phyloP scores from a whole-genome alignment of 257 asterid genomes.

The Solanum clarkiae region DNA sequence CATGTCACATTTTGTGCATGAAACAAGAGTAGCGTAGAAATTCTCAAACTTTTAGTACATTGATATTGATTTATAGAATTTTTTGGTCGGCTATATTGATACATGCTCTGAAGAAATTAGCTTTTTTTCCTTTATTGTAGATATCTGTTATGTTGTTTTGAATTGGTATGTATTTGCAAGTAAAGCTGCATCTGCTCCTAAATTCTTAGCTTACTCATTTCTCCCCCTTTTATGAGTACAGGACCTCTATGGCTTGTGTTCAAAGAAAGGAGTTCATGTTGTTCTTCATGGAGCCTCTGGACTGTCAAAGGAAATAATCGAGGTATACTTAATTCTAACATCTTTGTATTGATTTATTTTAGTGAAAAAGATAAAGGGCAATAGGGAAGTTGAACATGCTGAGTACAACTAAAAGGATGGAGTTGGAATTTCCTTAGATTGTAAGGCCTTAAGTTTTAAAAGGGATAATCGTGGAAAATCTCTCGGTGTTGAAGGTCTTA shows the following conservation, averaged over 20 bases:
- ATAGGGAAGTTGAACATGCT: not conserved
- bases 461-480: not conserved
- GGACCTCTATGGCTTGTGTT: slow-evolving; percentile 65
- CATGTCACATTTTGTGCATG: not conserved
- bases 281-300: slow-evolving; percentile 99
- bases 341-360: not conserved
- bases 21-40: not conserved
- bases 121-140: not conserved
- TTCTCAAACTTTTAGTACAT: not conserved
- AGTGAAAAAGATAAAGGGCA: not conserved
- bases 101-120: not conserved
- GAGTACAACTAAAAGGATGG: not conserved
- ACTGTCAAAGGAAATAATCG: slow-evolving; percentile 53
- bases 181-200: not conserved
- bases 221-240: slow-evolving; percentile 9
- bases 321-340: slow-evolving; percentile 29
- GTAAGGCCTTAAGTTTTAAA: not conserved
- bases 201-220: not conserved
- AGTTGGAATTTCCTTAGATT: not conserved
- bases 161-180: not conserved
- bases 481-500: not conserved
- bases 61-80: not conserved
- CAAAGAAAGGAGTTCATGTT: slow-evolving; percentile 58
- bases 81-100: not conserved
- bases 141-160: not conserved